Evolutionary conservation across 2,329 filamentous ascomycete genomes (phyloP), one percentile per base, ranked within the genome.

Genomic region (Pezicula rhizophila): DNA sequence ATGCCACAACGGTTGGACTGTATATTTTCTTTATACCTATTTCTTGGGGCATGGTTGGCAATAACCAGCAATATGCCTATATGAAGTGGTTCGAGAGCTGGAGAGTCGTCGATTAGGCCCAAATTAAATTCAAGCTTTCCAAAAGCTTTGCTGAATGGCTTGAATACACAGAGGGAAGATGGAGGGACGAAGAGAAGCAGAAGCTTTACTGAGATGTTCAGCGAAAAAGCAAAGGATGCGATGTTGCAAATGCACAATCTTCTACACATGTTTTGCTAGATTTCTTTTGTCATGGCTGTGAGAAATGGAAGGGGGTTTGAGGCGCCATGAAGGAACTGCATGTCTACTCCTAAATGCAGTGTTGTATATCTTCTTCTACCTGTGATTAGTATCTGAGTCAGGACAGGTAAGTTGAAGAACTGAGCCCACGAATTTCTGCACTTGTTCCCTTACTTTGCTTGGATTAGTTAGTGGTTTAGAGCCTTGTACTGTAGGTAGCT

Each of bases 1-100:
- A 97, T 67, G 71, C 75, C 15, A 66, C 78, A 20, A 79, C 90
- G 48, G 83, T 95, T 55, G 87, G 85, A 5, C 77, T 97, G 38
- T 99, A 96, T 71, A 77, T 91, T 63, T 77, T 87, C 61, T 99
- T 99, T 74, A 85, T 92, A 57, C 91, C 88, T 18, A 91, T 99
- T 64, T 93, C 89, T 68, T 99, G 95, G 76, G 93, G 93, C 52
- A 99, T 99, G 89, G 83, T 84, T 50, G 93, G 93, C 12, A 73
- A 79, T 52, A 89, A 89, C 71, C 78, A 80, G 68, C 74, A 97
- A 66, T 99, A 92, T 79, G 79, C 75, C 60, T 91, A 97, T 73
- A 76, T 99, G 73, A 95, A 89, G 75, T 99, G 93, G 93, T 87
- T 96, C 59, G 79, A 84, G 57, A 81, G 73, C 57, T 99, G 92